Base-by-base conservation (phyloP, 2,329 filamentous ascomycete genomes). In the Nemania sp. region DNA sequence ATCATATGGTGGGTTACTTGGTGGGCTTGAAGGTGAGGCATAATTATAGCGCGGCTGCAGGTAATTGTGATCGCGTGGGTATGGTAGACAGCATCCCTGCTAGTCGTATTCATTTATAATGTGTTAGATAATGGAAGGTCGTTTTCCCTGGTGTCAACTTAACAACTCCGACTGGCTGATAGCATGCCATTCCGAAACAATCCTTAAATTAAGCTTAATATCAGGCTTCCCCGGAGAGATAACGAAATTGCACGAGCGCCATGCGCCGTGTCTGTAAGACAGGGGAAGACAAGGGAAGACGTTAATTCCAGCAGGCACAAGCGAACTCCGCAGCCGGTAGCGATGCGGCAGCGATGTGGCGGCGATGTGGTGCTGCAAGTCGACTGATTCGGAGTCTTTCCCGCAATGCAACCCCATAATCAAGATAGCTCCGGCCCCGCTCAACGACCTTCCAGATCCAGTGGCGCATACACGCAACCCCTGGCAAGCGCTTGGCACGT, bases 361-460 rank as follows among this genome's bases (percentile, higher is more conserved):
- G n/a, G 46, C 36, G 14, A 23, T n/a, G 37, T 23, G 20, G 20
- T 19, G 47, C 46, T 49, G 51, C 41, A 51, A 3, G 42, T 51
- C 22, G 36, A 54, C 52, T 5, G 9, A 49, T 50, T 33, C 19
- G 39, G 45, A 11, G 24, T 44, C 44, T 49, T 41, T 30, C 17
- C 52, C 33, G 40, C 19, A 24, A 54, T 54, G 42, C 52, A 42
- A 55, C 52, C 52, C 41, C 41, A 26, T 55, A 55, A 55, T 55
- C 52, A 55, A 28, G 46, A 40, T 40, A 28, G 26, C 45, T 28
- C 45, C 46, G 40, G 30, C 52, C 19, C 42, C 7, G 2, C n/a
- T 24, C 42, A 14, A 46, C 28, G 47, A 55, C 52, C 52, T 55
- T 55, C 52, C 47, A 28, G 37, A 47, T 55, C 30, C 9, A 47